A percentile compares a stretch with the other conserved stretches of the same genome.
phyloP scores from a whole-genome alignment of 306 rosid species.

The Dalbergia cultrata region DNA sequence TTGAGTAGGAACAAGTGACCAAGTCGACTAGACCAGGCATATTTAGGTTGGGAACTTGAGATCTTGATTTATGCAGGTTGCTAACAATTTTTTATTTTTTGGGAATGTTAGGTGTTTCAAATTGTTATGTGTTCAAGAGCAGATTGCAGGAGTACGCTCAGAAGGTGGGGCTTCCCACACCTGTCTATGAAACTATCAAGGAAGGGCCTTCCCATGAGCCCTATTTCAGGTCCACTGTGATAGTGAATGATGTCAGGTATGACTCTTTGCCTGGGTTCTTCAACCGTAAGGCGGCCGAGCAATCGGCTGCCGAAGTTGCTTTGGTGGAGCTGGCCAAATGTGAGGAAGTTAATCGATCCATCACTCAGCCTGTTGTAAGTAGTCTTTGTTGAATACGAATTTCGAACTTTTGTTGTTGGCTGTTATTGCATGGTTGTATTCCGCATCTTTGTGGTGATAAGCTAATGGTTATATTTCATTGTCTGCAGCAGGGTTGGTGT shows the following conservation, averaged over 20 bases:
- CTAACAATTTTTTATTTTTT: not conserved
- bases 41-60: not conserved
- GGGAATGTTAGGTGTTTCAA: conserved; percentile 72
- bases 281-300: conserved; percentile 93
- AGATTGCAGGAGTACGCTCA: conserved; percentile 95
- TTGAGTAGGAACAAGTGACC: too few relatives aligned
- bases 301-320: conserved; percentile 97
- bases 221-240: conserved; percentile 76
- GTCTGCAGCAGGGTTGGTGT: conserved; percentile 13
- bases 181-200: conserved; percentile 89
- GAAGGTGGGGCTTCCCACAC: conserved; percentile 77
- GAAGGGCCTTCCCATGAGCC: conserved; percentile 98
- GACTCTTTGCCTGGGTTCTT: conserved; percentile 81
- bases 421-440: not conserved
- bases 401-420: conserved; percentile 25
- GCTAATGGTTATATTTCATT: conserved; percentile 2
- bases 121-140: conserved; percentile 93
- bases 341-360: conserved; percentile 60
- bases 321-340: conserved; percentile 75
- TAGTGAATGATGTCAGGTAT: conserved; percentile 66
- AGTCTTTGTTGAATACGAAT: conserved; percentile 19
- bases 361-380: conserved; percentile 87
- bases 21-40: too few relatives aligned
- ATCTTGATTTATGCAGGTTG: conserved; percentile 7
- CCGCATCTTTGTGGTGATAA: conserved; percentile 4